phyloP scores from a whole-genome alignment of 192 early-diverging fungal genomes.

The Gamsiella multidivaricata region DNA sequence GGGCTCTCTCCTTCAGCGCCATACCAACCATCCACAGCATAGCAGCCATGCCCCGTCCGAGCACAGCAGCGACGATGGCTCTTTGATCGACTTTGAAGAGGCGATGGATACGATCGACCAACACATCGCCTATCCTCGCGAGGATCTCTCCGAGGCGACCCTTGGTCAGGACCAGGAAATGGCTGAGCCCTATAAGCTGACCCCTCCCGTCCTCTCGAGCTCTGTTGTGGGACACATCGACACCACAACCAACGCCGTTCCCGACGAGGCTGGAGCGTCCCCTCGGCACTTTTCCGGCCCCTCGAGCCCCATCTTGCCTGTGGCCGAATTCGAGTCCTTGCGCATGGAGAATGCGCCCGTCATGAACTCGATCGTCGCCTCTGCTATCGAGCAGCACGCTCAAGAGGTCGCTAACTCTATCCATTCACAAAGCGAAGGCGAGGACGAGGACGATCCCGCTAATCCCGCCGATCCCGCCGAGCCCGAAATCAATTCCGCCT shows the following conservation, averaged over 20 bases:
- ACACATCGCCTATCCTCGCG: constrained; percentile 8
- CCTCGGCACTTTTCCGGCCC: too few relatives aligned
- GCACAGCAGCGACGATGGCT: constrained; percentile 32
- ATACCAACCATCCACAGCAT: constrained; percentile 1
- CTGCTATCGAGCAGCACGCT: constrained; percentile 51
- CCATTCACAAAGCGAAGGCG: constrained; percentile 5
- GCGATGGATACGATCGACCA: constrained; percentile 11
- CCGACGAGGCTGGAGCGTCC: too few relatives aligned
- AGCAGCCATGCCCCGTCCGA: neutral
- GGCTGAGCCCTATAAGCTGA: constrained; percentile 15
- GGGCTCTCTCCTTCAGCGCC: constrained; percentile 1
- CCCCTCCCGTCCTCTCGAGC: constrained; percentile 25
- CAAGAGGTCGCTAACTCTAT: constrained; percentile 19
- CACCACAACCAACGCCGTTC: neutral
- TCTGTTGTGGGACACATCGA: neutral
- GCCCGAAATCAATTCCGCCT: constrained; percentile 5
- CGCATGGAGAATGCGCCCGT: constrained; percentile 38
- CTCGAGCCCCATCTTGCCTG: constrained; percentile 32
- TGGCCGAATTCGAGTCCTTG: constrained; percentile 40
- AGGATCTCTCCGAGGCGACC: constrained; percentile 4
- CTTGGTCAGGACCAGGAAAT: constrained; percentile 42
- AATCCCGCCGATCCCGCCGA: constrained; percentile 19
- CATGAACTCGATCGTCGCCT: constrained; percentile 49
- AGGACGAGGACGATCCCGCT: constrained; percentile 1
- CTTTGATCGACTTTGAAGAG: constrained; percentile 44